A percentile compares a stretch with the other conserved stretches of the same genome.
These are phyloP conservation scores for Cryptosporidium baileyi DNA, from an alignment of 169 alveolate genomes.

Conservation along the genomic window DNA sequence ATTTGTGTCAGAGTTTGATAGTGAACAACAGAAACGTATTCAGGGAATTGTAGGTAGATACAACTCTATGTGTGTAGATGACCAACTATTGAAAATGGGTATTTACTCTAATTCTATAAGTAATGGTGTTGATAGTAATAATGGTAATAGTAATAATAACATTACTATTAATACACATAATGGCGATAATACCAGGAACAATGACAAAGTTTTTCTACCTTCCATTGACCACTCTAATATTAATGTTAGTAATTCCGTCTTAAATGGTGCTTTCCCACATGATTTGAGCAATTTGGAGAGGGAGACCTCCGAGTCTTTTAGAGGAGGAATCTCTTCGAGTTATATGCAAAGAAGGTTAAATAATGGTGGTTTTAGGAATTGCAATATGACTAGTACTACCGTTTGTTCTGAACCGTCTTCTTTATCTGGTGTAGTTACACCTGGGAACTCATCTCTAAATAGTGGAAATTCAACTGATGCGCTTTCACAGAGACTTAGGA, in stretches of 20 bases:
- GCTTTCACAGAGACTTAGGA: constrained; percentile 19
- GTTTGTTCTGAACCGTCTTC: constrained; percentile 18
- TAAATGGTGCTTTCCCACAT: too few relatives aligned
- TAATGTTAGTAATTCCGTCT: too few relatives aligned
- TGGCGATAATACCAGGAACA: background rate
- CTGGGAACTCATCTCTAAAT: constrained; percentile 44
- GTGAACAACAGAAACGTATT: background rate
- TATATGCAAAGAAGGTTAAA: constrained; percentile 24
- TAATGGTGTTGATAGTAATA: background rate
- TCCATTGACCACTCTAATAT: too few relatives aligned
- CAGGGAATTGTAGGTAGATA: constrained; percentile 21
- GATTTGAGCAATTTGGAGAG: constrained; percentile 46
- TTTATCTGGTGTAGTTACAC: constrained; percentile 32
- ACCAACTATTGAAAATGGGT: constrained; percentile 47
- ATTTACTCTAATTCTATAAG: background rate
- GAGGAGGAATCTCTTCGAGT: background rate
- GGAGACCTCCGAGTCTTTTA: constrained; percentile 10
- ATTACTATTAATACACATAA: background rate
- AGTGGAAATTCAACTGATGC: constrained; percentile 36
- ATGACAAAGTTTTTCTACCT: too few relatives aligned
- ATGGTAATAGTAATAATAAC: background rate
- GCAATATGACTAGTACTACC: constrained; percentile 37
- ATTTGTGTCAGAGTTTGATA: background rate
- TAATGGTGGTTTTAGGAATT: constrained; percentile 25
- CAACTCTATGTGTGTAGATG: constrained; percentile 41